phyloP scores from a whole-genome alignment of 805 yeast genomes.

The Candida boidinii region DNA sequence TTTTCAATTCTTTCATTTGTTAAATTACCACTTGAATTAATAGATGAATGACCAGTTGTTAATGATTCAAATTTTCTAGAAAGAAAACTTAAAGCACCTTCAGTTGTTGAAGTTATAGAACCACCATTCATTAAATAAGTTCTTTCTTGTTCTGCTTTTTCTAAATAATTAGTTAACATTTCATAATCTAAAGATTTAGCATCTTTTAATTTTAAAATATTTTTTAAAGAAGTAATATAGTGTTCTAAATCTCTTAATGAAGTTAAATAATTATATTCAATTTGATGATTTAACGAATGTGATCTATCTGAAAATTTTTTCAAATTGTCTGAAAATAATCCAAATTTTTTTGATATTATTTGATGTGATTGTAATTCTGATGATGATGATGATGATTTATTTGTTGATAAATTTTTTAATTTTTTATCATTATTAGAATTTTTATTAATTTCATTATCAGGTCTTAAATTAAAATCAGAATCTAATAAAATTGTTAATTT shows the following conservation, averaged over 20 bases:
- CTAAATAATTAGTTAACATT: conserved; percentile 70
- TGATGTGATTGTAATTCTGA: conserved; percentile 24
- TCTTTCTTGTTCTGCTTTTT: conserved; percentile 62
- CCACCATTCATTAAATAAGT: conserved; percentile 25
- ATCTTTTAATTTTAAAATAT: conserved; percentile 74
- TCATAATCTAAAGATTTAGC: conserved; percentile 89
- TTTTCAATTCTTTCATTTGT: conserved; percentile 36
- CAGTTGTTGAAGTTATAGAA: conserved; percentile 25
- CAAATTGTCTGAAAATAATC: conserved; percentile 32
- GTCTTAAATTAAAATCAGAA: conserved; percentile 25
- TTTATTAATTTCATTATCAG: conserved; percentile 12
- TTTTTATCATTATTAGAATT: too few relatives aligned
- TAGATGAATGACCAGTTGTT: conserved; percentile 27
- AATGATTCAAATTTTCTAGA: conserved; percentile 43
- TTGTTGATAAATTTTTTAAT: conserved; percentile 2
- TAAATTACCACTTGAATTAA: conserved; percentile 27
- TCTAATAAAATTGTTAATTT: conserved; percentile 41
- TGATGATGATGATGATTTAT: conserved; percentile 23
- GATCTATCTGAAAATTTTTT: conserved; percentile 22
- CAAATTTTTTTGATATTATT: conserved; percentile 17
- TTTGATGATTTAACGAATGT: conserved; percentile 27
- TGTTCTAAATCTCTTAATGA: conserved; percentile 83
- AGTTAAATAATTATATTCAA: conserved; percentile 76
- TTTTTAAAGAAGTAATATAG: conserved; percentile 57
- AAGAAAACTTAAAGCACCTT: conserved; percentile 25